Conservation (phyloP, 1,139 yeast species). For the Nakaseomyces bracarensis region DNA sequence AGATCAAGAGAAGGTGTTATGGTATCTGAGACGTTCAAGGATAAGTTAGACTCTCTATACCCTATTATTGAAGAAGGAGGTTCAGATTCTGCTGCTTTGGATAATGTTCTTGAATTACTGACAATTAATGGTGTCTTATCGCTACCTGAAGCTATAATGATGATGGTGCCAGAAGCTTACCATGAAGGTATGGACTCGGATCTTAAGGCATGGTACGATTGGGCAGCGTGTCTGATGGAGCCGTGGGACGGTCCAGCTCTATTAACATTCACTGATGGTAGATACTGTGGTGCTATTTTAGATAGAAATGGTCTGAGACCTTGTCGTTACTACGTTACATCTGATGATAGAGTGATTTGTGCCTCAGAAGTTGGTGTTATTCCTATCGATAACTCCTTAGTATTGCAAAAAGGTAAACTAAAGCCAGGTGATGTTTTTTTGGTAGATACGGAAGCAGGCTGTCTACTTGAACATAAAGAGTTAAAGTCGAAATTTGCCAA, state of each 20-base stretch:
- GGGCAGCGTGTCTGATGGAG: conserved; percentile 99
- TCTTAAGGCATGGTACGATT: conserved; percentile 90
- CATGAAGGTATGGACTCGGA: conserved; percentile 92
- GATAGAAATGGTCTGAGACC: conserved; percentile 98
- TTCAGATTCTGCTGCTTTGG: conserved; percentile 97
- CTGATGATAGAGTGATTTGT: conserved; percentile 91
- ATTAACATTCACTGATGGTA: conserved; percentile 93
- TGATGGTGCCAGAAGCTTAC: conserved; percentile 98
- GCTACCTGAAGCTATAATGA: conserved; percentile 94
- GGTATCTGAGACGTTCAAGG: conserved; percentile 81
- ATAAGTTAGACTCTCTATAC: conserved; percentile 79
- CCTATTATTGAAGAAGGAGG: conserved; percentile 99
- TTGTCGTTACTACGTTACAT: conserved; percentile 92
- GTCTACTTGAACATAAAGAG: conserved; percentile 87
- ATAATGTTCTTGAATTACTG: conserved; percentile 85
- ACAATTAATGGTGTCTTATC: conserved; percentile 88
- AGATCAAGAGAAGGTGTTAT: conserved; percentile 96
- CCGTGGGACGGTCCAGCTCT: conserved; percentile 99
- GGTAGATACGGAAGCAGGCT: conserved; percentile 88
- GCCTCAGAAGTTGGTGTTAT: conserved; percentile 98
- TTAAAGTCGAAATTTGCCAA: conserved; percentile 75
- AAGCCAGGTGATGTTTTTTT: conserved; percentile 95
- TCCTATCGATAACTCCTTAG: conserved; percentile 73
- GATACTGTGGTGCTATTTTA: conserved; percentile 96
- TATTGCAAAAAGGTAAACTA: conserved; percentile 84